Conservation (phyloP, 768 basidiomycete genomes). For the Saitozyma sp. region DNA sequence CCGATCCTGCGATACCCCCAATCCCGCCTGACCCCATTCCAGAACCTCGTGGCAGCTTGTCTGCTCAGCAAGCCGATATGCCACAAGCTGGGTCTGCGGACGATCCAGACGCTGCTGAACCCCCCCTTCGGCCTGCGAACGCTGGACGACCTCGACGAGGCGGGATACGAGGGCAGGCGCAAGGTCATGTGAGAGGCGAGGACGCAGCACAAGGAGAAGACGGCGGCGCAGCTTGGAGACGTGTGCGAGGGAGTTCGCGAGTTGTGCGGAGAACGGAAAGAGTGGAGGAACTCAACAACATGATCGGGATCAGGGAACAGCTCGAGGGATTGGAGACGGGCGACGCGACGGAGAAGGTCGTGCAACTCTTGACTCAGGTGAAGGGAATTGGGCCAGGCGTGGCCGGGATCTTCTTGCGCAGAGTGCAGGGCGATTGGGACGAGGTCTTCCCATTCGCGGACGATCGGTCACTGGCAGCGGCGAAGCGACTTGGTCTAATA, state of each 20-base stretch:
- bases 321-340: conserved; percentile 13
- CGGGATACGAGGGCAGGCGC: conserved; percentile 26
- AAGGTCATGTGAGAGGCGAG: conserved; percentile 35
- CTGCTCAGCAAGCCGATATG: conserved; percentile 42
- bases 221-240: conserved; percentile 30
- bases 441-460: conserved; percentile 46
- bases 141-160: conserved; percentile 19
- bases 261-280: conserved; percentile 20
- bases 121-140: conserved; percentile 32
- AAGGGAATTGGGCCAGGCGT: conserved; percentile 42
- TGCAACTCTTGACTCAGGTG: conserved; percentile 25
- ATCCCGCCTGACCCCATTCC: conserved; percentile 39
- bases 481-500: conserved; percentile 28
- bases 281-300: conserved; percentile 13
- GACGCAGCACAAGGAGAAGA: conserved; percentile 45
- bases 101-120: conserved; percentile 40
- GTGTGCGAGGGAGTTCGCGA: conserved; percentile 29
- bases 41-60: conserved; percentile 32
- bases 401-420: conserved; percentile 35
- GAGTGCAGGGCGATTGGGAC: conserved; percentile 41
- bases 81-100: conserved; percentile 37
- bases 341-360: conserved; percentile 27
- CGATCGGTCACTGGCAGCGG: conserved; percentile 30
- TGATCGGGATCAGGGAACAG: conserved; percentile 20
- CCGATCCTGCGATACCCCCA: conserved; percentile 35